Percentiles rank a stretch among this genome's conserved stretches.
phyloP scores from a whole-genome alignment of 768 basidiomycete species.

The Hebeloma cylindrosporum region DNA sequence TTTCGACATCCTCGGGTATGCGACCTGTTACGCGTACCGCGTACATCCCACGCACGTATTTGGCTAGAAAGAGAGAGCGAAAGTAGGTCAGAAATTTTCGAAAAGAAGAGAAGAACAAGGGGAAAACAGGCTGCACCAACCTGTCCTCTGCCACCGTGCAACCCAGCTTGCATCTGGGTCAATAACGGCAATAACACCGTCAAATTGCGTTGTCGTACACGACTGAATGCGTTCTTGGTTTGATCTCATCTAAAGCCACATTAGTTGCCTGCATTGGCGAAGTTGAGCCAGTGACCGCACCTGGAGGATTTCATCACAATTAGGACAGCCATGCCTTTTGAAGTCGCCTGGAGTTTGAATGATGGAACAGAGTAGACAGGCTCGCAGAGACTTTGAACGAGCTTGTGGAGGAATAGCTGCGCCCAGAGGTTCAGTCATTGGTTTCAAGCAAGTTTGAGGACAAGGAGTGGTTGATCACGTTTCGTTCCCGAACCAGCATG shows the following conservation, averaged over 20 bases:
- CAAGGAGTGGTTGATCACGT: slow-evolving; percentile 3
- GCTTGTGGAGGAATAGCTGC: slow-evolving; percentile 54
- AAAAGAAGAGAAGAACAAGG: slow-evolving; percentile 6
- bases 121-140: slow-evolving; percentile 45
- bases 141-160: slow-evolving; percentile 91
- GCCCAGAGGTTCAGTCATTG: too few species aligned
- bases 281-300: too few species aligned
- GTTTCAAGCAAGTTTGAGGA: slow-evolving; percentile 3
- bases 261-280: too few species aligned
- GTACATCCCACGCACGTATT: slow-evolving; percentile 90
- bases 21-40: slow-evolving; percentile 87
- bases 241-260: slow-evolving; percentile 94
- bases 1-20: slow-evolving; percentile 82
- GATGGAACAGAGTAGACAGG: slow-evolving; percentile 92
- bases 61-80: slow-evolving; percentile 51
- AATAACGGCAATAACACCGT: slow-evolving; percentile 87
- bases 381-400: slow-evolving; percentile 75
- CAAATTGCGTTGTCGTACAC: slow-evolving; percentile 92
- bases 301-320: slow-evolving; percentile 94
- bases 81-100: not conserved
- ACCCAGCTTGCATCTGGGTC: slow-evolving; percentile 93
- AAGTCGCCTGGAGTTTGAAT: slow-evolving; percentile 86
- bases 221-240: slow-evolving; percentile 77
- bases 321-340: slow-evolving; percentile 85
- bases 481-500: not conserved